Evolutionary conservation across 139 green algal species (phyloP).

Genomic region (Picochlorum sp.): DNA sequence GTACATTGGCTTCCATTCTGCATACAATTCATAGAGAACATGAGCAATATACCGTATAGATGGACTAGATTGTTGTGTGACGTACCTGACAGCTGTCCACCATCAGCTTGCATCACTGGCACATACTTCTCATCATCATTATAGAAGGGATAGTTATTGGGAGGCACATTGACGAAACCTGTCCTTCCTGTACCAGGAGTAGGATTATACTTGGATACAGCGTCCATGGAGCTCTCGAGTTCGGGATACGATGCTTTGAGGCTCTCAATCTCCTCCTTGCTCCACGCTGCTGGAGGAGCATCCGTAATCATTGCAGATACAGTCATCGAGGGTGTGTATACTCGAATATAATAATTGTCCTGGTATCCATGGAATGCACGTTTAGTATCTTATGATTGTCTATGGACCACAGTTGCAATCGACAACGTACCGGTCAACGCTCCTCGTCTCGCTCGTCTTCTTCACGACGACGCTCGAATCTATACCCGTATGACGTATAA

Average conservation of each 20-base stretch:
- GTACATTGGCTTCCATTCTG: constrained; percentile 85
- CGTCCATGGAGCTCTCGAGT: neutral
- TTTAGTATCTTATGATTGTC: too few species aligned
- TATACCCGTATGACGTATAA: too few species aligned
- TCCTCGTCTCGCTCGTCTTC: too few species aligned
- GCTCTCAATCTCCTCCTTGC: constrained; percentile 13
- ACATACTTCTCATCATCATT: constrained; percentile 69
- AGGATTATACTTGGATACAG: constrained; percentile 58
- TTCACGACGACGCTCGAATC: too few species aligned
- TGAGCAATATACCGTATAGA: neutral
- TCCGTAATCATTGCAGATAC: neutral
- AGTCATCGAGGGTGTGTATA: neutral
- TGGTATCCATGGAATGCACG: too few species aligned
- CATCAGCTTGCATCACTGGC: constrained; percentile 70
- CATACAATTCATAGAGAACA: neutral
- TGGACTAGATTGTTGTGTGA: neutral
- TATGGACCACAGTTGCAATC: too few species aligned
- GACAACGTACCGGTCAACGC: too few species aligned
- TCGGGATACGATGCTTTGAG: constrained; percentile 15
- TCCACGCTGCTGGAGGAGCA: constrained; percentile 6
- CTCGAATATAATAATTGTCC: neutral
- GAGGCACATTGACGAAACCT: constrained; percentile 59
- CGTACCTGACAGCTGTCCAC: constrained; percentile 76
- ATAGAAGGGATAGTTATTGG: constrained; percentile 93
- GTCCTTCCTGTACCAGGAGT: constrained; percentile 65